Base-by-base conservation (phyloP, 768 basidiomycete species). In the Agaricus blazei region DNA sequence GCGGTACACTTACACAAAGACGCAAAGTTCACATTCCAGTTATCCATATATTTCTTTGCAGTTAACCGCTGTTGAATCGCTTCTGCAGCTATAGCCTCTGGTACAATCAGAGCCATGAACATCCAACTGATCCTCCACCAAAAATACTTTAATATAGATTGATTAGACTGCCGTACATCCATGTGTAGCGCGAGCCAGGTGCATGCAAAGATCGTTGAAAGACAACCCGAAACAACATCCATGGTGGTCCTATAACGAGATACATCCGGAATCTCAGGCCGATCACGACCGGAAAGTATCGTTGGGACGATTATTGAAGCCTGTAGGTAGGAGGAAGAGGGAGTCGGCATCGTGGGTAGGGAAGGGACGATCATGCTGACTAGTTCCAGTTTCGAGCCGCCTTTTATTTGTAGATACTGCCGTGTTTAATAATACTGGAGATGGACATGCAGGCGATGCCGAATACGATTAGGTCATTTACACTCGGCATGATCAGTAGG, bases 171-270 rank as follows among this genome's bases (percentile, higher is more conserved):
- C 1, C 59, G 55, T 12, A 63, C 51, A 37, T 65, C 61, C 8
- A 60, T 62, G 46, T 64, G 64, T 11, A 61, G 60, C 1, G 64
- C 59, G 9, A 64, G 51, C 64, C 64, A 64, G 1, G 62, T 61
- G 44, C 60, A 64, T 0, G 59, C 58, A 12, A 63, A 61, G 9
- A 63, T 60, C 3, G 64, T 65, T 0, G 59, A 38, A 4, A 63
- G 34, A 29, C 60, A 65, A 19, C 60, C 57, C 60, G 51, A 62
- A 5, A 65, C 28, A 41, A 65, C 58, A 23, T 65, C 58, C 9
- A 48, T 50, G 6, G 41, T 14, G 36, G 8, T 43, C 2, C 62
- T 58, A 42, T 3, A 8, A 9, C 15, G 27, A 23, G 34, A 34
- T 2, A 34, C 11, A 34, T 34, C 34, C 11, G 34, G 8, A 34